These are phyloP conservation scores for Liriodendron chinense DNA, from an alignment of 164 flowering plant genomes.

Conservation along the genomic window DNA sequence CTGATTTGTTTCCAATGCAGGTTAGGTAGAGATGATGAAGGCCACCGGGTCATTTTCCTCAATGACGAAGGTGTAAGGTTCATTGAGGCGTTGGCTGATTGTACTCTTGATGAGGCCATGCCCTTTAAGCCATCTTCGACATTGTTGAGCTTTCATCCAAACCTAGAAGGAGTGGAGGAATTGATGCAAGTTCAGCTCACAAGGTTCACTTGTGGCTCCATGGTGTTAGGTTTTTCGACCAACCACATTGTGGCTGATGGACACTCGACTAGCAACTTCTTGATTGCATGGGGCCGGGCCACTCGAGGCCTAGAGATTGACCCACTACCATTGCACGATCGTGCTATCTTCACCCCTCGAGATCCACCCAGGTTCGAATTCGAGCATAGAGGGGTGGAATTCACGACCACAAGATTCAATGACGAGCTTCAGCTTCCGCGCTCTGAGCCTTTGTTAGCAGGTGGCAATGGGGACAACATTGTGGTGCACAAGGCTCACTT, in stretches of 20 bases:
- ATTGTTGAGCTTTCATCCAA: slow-evolving; percentile 23
- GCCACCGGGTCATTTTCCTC: not conserved
- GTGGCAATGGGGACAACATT: too few species aligned
- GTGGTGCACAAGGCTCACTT: not conserved
- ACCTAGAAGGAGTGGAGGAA: slow-evolving; percentile 23
- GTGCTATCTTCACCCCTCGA: slow-evolving; percentile 27
- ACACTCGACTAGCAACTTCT: slow-evolving; percentile 27
- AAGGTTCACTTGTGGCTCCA: slow-evolving; percentile 31
- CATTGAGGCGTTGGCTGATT: slow-evolving; percentile 8
- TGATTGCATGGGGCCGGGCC: slow-evolving; percentile 33
- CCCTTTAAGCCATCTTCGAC: slow-evolving; percentile 8
- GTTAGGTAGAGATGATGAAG: not conserved
- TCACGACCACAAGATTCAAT: slow-evolving; percentile 6
- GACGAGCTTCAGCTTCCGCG: slow-evolving; percentile 12
- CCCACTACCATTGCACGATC: slow-evolving; percentile 25
- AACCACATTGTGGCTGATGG: slow-evolving; percentile 36
- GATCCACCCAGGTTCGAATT: slow-evolving; percentile 25
- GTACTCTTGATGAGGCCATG: slow-evolving; percentile 12
- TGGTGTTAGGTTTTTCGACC: slow-evolving; percentile 28
- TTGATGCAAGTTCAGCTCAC: slow-evolving; percentile 35
- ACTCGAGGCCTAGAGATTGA: slow-evolving; percentile 23
- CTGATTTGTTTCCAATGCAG: too few species aligned
- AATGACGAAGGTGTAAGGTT: slow-evolving; percentile 17
- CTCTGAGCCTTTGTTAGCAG: slow-evolving; percentile 14
- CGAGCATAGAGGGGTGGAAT: slow-evolving; percentile 30